Conservation (phyloP, 768 basidiomycete genomes). For the Mycena sanguinolenta region DNA sequence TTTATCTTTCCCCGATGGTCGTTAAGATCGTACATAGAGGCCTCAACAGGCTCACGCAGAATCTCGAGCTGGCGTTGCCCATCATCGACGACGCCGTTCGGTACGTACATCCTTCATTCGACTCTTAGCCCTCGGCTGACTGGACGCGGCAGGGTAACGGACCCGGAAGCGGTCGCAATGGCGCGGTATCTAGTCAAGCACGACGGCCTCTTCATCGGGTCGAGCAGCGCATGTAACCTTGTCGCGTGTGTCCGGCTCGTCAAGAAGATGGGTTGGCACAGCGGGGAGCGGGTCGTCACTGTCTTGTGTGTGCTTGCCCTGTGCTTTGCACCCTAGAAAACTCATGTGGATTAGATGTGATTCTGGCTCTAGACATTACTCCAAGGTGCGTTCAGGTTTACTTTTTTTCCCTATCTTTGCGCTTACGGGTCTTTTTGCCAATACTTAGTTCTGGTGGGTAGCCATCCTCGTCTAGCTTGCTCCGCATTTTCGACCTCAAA, state of each 20-base stretch:
- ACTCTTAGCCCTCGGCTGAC: neutral
- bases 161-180: constrained; percentile 96
- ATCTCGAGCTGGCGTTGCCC: constrained; percentile 87
- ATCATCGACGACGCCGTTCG: constrained; percentile 92
- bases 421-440: constrained; percentile 3
- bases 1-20: neutral
- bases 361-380: constrained; percentile 92
- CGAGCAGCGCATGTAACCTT: constrained; percentile 95
- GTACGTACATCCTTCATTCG: constrained; percentile 50
- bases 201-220: constrained; percentile 95
- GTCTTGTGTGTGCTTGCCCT: constrained; percentile 72
- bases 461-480: neutral
- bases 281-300: constrained; percentile 84
- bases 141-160: constrained; percentile 76
- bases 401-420: neutral
- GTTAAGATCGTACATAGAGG: constrained; percentile 63
- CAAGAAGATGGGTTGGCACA: constrained; percentile 75
- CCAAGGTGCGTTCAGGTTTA: constrained; percentile 70
- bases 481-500: neutral
- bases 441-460: constrained; percentile 59
- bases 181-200: constrained; percentile 90
- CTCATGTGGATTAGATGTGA: constrained; percentile 72
- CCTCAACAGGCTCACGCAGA: constrained; percentile 93
- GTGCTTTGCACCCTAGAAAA: neutral
- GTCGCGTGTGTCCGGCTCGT: constrained; percentile 90